Evolutionary conservation across 306 rosid genomes (phyloP).

Genomic region (Leucaena leucocephala): DNA sequence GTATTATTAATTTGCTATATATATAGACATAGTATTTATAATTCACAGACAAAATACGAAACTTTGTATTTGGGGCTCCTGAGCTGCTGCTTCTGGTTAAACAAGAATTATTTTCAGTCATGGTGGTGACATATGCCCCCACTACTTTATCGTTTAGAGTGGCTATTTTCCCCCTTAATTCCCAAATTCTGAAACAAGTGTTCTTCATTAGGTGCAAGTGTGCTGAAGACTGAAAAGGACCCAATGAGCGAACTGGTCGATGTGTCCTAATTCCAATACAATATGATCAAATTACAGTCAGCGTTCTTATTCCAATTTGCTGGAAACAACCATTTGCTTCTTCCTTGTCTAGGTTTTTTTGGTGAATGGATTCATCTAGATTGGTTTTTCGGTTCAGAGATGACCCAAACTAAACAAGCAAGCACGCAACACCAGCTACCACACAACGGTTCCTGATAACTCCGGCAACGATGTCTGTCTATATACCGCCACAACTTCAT

Average conservation of each 20-base stretch:
- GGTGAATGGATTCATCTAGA: not conserved
- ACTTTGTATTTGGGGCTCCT: not conserved
- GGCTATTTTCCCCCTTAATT: no score
- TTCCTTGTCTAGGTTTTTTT: not conserved
- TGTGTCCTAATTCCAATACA: no score
- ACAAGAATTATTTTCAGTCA: not conserved
- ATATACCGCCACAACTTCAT: not conserved
- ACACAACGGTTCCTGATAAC: no score
- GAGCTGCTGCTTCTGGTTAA: not conserved
- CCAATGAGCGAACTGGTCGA: not conserved
- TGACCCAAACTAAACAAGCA: not conserved
- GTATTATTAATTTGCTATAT: no score
- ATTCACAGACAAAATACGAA: no score
- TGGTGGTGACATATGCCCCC: no score
- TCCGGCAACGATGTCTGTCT: not conserved
- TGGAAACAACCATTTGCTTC: not conserved
- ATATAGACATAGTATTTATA: no score
- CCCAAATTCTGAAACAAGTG: not conserved
- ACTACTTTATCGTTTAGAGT: no score
- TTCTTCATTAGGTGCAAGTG: not conserved
- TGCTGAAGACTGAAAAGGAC: not conserved
- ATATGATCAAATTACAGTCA: not conserved
- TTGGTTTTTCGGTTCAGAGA: not conserved
- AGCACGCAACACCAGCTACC: not conserved
- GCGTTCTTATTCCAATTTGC: not conserved